Base-by-base conservation (phyloP, 768 basidiomycete species). In the Amanita molliuscula region DNA sequence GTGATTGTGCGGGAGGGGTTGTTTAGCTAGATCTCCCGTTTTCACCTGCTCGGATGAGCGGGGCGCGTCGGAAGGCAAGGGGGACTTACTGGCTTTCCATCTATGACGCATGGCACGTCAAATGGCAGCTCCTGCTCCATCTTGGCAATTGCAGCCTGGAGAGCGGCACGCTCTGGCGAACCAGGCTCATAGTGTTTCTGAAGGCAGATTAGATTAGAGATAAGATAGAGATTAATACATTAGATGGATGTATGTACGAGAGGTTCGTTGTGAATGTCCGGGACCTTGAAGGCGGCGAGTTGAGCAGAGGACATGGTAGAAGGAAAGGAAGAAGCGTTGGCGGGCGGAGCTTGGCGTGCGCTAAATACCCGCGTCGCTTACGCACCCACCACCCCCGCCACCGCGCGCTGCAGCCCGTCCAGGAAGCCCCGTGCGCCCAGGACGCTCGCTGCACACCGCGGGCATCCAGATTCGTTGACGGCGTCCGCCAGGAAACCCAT, bases 21-120 rank as follows among this genome's bases (percentile, higher is more conserved):
- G 95, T 59, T 82, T 82, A 4, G 80, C 80, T 37, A 86, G 61
- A 55, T 80, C 81, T 54, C 86, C 88, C 3, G 92, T 89, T 65
- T 75, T 87, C 65, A 95, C 72, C 90, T 91, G 6, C 13, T 48
- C 35, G 31, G 41, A 48, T 41, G 47, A 47, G 44, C 18, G 44
- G 33, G 45, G 15, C 20, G 6, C 26, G 28, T 34, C 31, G 44
- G 26, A 23, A 40, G 44, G 42, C 37, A 25, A n/a, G 21, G 25
- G 13, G 11, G 26, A 65, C 81, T 20, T 21, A 65, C 81, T 57
- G 78, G 75, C 67, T 87, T 82, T 48, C 96, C 96, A 57, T 97
- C 88, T 55, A 98, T 78, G 55, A 98, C 74, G 61, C 88, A 90
- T 6, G 95, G 96, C 1, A 99, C 88, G 60, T 96, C 86, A 64